Conservation (phyloP, 2,329 filamentous ascomycete genomes). For the Sporothrix inflata region DNA sequence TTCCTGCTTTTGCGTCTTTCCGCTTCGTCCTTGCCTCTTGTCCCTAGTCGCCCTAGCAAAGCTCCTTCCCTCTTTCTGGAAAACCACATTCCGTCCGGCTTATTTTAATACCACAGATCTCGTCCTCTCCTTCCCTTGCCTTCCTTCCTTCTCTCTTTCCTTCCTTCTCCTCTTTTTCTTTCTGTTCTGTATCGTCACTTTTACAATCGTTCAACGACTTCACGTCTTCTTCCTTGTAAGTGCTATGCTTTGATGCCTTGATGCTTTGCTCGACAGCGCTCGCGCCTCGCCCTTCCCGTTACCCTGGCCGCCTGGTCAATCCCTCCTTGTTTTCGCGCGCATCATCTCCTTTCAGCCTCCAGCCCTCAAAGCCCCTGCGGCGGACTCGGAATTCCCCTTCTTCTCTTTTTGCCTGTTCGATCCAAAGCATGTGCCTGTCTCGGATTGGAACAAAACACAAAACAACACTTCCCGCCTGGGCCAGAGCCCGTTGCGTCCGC, state of each 20-base stretch:
- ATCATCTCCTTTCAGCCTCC: slow-evolving; percentile 16
- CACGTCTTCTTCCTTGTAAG: slow-evolving; percentile 17
- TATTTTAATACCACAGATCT: slow-evolving; percentile 5
- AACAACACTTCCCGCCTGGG: neutral
- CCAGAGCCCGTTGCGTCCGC: neutral
- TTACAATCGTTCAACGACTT: slow-evolving; percentile 21
- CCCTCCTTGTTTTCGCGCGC: neutral
- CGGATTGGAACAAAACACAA: slow-evolving; percentile 24
- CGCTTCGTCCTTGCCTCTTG: neutral
- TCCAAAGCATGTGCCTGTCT: slow-evolving; percentile 15
- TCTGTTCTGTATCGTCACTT: slow-evolving; percentile 7
- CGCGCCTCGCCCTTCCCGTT: slow-evolving; percentile 5
- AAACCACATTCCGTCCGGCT: neutral
- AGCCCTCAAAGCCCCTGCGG: slow-evolving; percentile 4
- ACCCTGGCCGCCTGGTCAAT: neutral
- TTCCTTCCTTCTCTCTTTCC: slow-evolving; percentile 1
- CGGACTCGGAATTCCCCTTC: neutral
- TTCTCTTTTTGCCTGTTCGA: slow-evolving; percentile 21
- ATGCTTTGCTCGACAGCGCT: neutral
- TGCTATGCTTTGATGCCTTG: neutral
- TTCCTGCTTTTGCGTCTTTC: slow-evolving; percentile 25
- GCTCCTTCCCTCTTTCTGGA: slow-evolving; percentile 18
- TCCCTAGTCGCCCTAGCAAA: slow-evolving; percentile 4
- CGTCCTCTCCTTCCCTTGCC: neutral
- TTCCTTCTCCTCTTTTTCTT: neutral